phyloP scores from a whole-genome alignment of 106 monocot genomes.

The Apostasia shenzhenica region DNA sequence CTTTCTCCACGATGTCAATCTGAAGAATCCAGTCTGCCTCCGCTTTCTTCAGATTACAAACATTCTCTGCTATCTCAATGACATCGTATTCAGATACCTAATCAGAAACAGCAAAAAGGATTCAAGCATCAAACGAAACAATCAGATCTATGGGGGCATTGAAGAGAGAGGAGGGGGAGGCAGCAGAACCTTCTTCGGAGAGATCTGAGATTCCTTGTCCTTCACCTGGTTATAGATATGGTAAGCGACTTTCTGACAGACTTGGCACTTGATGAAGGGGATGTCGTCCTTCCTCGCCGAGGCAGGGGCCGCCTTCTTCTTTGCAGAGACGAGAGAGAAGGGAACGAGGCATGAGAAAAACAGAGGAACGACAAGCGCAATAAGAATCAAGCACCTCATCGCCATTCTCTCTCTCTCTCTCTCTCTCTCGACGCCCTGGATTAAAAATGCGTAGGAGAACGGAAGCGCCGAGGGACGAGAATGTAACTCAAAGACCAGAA shows the following conservation, averaged over 20 bases:
- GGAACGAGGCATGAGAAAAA: conserved; percentile 10
- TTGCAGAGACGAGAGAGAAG: conserved; percentile 15
- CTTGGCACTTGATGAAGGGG: conserved; percentile 88
- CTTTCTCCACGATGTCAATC: conserved; percentile 94
- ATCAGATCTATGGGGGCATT: neutral
- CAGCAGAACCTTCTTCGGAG: conserved; percentile 55
- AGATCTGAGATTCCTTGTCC: conserved; percentile 51
- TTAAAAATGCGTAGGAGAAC: too few relatives aligned
- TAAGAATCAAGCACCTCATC: neutral
- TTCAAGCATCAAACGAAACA: conserved; percentile 2
- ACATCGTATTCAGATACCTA: conserved; percentile 90
- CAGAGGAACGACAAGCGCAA: neutral
- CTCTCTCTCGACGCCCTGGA: neutral
- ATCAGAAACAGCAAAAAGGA: neutral
- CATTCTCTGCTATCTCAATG: conserved; percentile 94
- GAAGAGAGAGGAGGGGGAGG: neutral
- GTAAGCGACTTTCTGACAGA: conserved; percentile 75
- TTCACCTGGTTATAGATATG: conserved; percentile 70
- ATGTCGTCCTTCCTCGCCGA: conserved; percentile 73
- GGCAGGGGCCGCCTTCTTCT: conserved; percentile 31
- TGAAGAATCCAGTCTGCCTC: conserved; percentile 96
- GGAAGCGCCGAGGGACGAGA: too few relatives aligned
- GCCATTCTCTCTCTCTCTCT: neutral
- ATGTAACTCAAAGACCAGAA: too few relatives aligned
- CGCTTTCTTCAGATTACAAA: conserved; percentile 95